phyloP scores from a whole-genome alignment of 768 basidiomycete species.

The Panaeolus papilionaceus region DNA sequence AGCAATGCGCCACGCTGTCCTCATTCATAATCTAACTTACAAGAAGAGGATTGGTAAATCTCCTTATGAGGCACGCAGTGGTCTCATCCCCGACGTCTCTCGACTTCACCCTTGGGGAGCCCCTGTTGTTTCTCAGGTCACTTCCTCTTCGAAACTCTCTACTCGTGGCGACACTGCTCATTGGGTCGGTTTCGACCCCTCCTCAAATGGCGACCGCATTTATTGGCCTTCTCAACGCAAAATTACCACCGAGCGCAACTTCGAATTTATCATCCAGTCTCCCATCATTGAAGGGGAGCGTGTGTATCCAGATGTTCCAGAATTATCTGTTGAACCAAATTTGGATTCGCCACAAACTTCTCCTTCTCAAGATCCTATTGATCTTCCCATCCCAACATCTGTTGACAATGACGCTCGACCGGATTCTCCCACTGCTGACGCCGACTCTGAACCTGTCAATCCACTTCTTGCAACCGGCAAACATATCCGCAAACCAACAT shows the following conservation, averaged over 20 bases:
- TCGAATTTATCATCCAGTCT: background rate
- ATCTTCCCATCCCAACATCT: background rate
- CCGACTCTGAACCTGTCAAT: background rate
- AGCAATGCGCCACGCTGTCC: background rate
- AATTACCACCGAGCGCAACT: background rate
- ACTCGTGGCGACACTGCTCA: background rate
- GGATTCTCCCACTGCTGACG: background rate
- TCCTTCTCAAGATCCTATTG: background rate
- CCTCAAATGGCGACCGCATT: background rate
- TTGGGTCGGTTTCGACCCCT: background rate
- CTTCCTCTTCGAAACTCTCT: background rate
- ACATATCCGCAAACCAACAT: background rate
- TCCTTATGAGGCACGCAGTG: background rate
- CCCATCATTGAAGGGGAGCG: conserved; percentile 4
- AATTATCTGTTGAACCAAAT: background rate
- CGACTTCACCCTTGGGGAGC: background rate
- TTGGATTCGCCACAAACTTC: background rate
- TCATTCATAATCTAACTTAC: background rate
- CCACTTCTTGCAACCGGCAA: background rate
- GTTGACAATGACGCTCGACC: background rate
- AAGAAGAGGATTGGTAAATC: background rate
- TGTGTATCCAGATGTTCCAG: background rate
- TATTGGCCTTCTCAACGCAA: background rate
- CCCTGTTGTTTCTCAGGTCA: background rate
- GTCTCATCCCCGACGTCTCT: background rate